Base-by-base conservation (phyloP, 352 stramenopile genomes). In the Globisporangium canariense region DNA sequence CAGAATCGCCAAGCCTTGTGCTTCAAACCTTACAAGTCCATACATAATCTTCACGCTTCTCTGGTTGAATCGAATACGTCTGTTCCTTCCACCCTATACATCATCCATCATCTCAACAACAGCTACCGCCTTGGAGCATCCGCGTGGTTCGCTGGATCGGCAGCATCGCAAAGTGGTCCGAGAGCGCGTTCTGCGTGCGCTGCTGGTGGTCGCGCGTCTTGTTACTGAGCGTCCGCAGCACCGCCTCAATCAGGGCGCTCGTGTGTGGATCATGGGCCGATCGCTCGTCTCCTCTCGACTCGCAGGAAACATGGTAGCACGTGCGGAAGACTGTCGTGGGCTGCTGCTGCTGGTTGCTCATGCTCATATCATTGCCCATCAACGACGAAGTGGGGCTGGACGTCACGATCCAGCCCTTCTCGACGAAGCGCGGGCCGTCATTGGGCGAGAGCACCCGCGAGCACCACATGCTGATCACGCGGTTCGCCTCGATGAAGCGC, bases 361-460 rank as follows among this genome's bases (percentile, higher is more conserved):
- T 10, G 36, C 14, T 14, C 36, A 38, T 9, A 16, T 25, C 3
- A 9, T 16, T 58, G 32, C 7, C 32, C 32, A 36, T 36, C 10
- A 41, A 18, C 36, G 36, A 41, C 36, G 25, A 28, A 28, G 9
- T 41, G 36, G 36, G 25, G 10, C 36, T 46, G 36, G 30, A 50
- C n/a, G 32, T 30, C n/a, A 67, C 41, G 9, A 62, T 45, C 62
- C 62, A 68, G 34, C 62, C 54, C 18, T 68, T 62, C 22, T 68
- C 62, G 3, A 38, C 1, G 20, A 68, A 68, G 11, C 56, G 55
- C 36, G 53, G 63, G 0, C 57, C 55, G 14, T 58, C 30, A 30
- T 59, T 30, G 4, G 25, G 3, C 2, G 36, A 40, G 4, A 68
- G 34, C 4, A 68, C 25, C 0, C 41, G 13, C n/a, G 55, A 60